Evolutionary conservation across 2,329 filamentous ascomycete genomes (phyloP).

Genomic region (Mycosphaerella sp.): DNA sequence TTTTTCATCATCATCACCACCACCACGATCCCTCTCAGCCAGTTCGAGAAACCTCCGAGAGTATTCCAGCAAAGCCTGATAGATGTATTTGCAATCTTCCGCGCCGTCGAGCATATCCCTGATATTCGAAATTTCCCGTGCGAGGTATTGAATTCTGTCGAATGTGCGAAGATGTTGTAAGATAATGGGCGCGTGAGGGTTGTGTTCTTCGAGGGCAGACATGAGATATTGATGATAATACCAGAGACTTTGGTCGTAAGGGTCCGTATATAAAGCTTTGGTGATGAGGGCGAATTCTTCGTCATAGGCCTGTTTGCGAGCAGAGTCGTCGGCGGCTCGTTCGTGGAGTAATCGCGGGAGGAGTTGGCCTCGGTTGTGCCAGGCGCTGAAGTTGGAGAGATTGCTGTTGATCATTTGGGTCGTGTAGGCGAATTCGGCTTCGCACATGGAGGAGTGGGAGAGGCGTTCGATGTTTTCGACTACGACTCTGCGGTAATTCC

Average conservation of each 20-base stretch:
- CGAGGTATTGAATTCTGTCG: conserved; percentile 61
- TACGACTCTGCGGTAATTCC: conserved; percentile 80
- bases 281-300: conserved; percentile 70
- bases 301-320: conserved; percentile 64
- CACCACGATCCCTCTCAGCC: conserved; percentile 34
- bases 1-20: no score
- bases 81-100: conserved; percentile 77
- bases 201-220: conserved; percentile 53
- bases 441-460: conserved; percentile 50
- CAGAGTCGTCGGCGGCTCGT: conserved; percentile 55
- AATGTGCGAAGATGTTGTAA: conserved; percentile 55
- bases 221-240: conserved; percentile 92
- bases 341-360: conserved; percentile 71
- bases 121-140: conserved; percentile 66
- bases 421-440: conserved; percentile 82
- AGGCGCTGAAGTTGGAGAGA: conserved; percentile 93
- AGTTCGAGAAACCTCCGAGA: conserved; percentile 54
- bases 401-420: conserved; percentile 79
- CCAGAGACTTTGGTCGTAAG: conserved; percentile 93
- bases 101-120: conserved; percentile 58
- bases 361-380: conserved; percentile 83
- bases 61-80: conserved; percentile 76
- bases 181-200: conserved; percentile 46
- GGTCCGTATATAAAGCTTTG: conserved; percentile 76
- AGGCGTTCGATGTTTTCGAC: conserved; percentile 66